Evolutionary conservation across 495 filamentous ascomycete species (phyloP).

Genomic region (Pyronema domesticum): DNA sequence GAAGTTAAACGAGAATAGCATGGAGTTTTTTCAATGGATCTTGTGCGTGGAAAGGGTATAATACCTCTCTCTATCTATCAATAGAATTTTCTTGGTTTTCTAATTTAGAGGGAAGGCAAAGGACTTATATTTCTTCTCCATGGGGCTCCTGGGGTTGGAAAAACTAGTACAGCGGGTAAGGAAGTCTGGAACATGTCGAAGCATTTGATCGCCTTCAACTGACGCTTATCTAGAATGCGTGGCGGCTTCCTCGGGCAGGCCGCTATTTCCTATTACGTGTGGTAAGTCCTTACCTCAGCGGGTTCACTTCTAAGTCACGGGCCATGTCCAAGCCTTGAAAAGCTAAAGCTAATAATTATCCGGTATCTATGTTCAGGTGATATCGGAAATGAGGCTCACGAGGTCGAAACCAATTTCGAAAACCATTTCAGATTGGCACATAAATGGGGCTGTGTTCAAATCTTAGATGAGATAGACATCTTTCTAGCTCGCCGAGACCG

Average conservation of each 20-base stretch:
- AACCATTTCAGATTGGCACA: conserved; percentile 27
- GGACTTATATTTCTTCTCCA: conserved; percentile 27
- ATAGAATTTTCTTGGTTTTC: not conserved
- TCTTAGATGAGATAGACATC: conserved; percentile 42
- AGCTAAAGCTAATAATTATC: too few relatives aligned
- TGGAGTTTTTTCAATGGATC: not conserved
- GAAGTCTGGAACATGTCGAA: too few relatives aligned
- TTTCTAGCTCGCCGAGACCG: conserved; percentile 33
- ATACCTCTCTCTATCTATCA: not conserved
- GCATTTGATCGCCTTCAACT: not conserved
- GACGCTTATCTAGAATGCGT: conserved; percentile 7
- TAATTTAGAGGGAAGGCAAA: conserved; percentile 28
- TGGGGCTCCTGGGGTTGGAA: conserved; percentile 9
- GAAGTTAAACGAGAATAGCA: not conserved
- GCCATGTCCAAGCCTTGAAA: not conserved
- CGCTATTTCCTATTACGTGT: conserved; percentile 9
- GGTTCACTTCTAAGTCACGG: not conserved
- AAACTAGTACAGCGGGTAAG: conserved; percentile 9
- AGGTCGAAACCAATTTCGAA: conserved; percentile 30
- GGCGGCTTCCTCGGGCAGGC: conserved; percentile 1
- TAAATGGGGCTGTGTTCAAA: conserved; percentile 33
- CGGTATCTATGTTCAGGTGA: too few relatives aligned
- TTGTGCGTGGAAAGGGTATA: conserved; percentile 2
- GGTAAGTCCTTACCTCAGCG: not conserved
- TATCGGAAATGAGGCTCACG: conserved; percentile 27